Evolutionary conservation across 1,284 basidiomycete genomes (phyloP).

Genomic region (Xerocomus nothofagi): DNA sequence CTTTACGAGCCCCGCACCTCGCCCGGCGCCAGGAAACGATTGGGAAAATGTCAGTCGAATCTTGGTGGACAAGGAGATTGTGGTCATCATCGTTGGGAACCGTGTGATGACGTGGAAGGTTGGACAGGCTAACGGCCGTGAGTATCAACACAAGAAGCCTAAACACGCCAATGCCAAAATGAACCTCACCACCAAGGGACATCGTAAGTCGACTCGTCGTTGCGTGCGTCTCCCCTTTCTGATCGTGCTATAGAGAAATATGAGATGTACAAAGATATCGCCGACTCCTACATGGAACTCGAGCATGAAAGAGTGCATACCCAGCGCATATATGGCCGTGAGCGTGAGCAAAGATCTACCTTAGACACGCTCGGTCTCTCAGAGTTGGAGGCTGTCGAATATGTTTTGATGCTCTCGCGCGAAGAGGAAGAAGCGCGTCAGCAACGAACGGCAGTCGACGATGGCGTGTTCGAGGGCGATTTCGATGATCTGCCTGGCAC

Average conservation of each 20-base stretch:
- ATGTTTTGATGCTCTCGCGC: conserved; percentile 81
- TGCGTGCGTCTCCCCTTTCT: neutral
- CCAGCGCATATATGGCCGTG: conserved; percentile 44
- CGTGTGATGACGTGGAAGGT: conserved; percentile 71
- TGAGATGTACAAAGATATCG: conserved; percentile 66
- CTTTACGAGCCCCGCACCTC: conserved; percentile 50
- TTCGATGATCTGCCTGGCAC: conserved; percentile 46
- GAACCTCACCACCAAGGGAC: conserved; percentile 27
- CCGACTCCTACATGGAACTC: conserved; percentile 56
- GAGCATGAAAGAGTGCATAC: conserved; percentile 46
- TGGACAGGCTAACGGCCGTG: conserved; percentile 40
- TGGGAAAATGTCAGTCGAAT: conserved; percentile 61
- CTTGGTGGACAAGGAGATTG: conserved; percentile 57
- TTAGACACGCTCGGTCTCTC: conserved; percentile 69
- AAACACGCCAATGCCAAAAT: conserved; percentile 24
- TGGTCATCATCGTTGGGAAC: conserved; percentile 65
- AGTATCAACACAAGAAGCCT: conserved; percentile 12
- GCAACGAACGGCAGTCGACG: conserved; percentile 34
- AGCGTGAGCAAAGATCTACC: conserved; percentile 55
- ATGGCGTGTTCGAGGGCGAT: conserved; percentile 59
- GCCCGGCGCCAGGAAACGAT: conserved; percentile 38
- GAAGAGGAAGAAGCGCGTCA: conserved; percentile 59
- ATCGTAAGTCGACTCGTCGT: conserved; percentile 22
- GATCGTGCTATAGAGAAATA: conserved; percentile 48
- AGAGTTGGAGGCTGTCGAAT: conserved; percentile 79